Percentiles rank a stretch among this genome's conserved stretches.
These are phyloP conservation scores for Tilletia caries DNA, from an alignment of 1,284 basidiomycete genomes.

Conservation along the genomic window DNA sequence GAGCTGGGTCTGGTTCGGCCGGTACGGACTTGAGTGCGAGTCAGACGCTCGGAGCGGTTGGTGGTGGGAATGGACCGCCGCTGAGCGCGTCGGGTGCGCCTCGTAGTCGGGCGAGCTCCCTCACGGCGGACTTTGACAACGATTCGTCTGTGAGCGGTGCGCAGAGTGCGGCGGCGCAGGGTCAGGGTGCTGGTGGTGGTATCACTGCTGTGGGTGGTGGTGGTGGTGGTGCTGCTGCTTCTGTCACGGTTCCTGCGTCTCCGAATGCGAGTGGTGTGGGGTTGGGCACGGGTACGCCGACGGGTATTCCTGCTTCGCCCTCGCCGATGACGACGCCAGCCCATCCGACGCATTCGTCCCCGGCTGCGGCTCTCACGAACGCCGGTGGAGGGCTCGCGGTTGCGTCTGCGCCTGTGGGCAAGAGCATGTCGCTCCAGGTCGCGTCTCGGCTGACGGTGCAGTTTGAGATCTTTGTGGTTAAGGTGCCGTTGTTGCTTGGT, in stretches of 20 bases:
- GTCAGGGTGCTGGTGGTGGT: background rate
- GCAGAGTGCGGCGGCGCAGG: background rate
- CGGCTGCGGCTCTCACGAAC: slow-evolving; percentile 24
- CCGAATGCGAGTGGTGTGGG: background rate
- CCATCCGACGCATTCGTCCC: slow-evolving; percentile 24
- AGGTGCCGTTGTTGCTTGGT: slow-evolving; percentile 71
- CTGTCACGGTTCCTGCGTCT: background rate
- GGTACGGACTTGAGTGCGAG: no score
- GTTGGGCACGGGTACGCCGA: background rate
- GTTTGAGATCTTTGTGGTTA: slow-evolving; percentile 53
- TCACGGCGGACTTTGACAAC: slow-evolving; percentile 11
- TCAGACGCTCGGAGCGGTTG: no score
- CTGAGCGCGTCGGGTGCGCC: background rate
- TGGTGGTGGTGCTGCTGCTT: background rate
- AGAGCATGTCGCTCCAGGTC: slow-evolving; percentile 28
- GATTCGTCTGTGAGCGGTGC: slow-evolving; percentile 1
- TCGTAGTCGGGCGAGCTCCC: slow-evolving; percentile 24
- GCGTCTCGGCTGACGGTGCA: slow-evolving; percentile 41
- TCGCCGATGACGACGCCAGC: background rate
- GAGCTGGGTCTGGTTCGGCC: no score
- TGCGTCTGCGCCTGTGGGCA: slow-evolving; percentile 7
- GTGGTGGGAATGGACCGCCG: background rate
- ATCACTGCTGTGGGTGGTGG: background rate
- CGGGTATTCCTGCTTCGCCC: background rate
- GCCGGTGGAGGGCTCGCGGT: no score